phyloP scores from a whole-genome alignment of 2,329 filamentous ascomycete genomes.

The Waltergamsia citrina region DNA sequence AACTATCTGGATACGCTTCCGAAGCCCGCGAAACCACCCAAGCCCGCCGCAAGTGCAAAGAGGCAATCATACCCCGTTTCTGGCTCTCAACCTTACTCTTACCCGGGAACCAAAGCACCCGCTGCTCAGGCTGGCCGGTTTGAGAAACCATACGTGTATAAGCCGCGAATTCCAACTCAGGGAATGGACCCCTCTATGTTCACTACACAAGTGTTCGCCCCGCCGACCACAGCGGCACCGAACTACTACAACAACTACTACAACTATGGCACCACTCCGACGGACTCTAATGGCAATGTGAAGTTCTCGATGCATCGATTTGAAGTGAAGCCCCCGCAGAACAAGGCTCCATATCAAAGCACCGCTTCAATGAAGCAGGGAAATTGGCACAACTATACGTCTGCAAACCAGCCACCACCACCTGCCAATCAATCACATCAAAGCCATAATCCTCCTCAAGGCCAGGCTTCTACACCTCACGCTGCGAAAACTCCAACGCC shows the following conservation, averaged over 20 bases:
- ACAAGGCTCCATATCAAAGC: too few species aligned
- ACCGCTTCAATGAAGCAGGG: too few species aligned
- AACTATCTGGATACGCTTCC: slow-evolving; percentile 65
- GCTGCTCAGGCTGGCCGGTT: slow-evolving; percentile 10
- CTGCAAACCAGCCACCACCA: too few species aligned
- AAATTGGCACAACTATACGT: too few species aligned
- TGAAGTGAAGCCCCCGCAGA: too few species aligned
- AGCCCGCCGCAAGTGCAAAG: not conserved
- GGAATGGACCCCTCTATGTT: slow-evolving; percentile 5
- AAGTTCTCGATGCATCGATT: too few species aligned
- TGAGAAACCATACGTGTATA: slow-evolving; percentile 44
- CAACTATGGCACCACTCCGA: too few species aligned
- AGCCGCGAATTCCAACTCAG: slow-evolving; percentile 24
- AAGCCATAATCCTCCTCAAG: slow-evolving; percentile 7
- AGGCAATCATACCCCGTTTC: not conserved
- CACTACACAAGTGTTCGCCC: slow-evolving; percentile 7
- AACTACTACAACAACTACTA: slow-evolving; percentile 11
- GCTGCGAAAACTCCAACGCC: slow-evolving; percentile 5
- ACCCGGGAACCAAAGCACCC: slow-evolving; percentile 1
- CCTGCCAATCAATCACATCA: too few species aligned
- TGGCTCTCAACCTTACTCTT: slow-evolving; percentile 6
- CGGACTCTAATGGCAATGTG: too few species aligned
- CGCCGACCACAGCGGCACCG: slow-evolving; percentile 5
- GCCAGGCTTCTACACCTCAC: slow-evolving; percentile 3
- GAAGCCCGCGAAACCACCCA: slow-evolving; percentile 31